Conservation (phyloP, 2,329 filamentous ascomycete species). For the Achaetomium macrosporum region DNA sequence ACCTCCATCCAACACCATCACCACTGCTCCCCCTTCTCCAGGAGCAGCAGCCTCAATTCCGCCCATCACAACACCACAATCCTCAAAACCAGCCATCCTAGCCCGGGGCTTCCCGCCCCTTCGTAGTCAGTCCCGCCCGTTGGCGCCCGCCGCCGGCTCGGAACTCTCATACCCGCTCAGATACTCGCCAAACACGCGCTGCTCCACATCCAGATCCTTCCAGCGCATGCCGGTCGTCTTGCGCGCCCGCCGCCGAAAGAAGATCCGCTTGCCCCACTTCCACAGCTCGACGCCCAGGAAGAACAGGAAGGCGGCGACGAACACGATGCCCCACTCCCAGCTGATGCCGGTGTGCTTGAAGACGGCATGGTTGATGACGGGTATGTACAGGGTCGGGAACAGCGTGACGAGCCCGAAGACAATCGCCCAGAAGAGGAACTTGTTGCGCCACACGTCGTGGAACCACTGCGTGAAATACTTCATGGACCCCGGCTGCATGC, state of each 20-base stretch:
- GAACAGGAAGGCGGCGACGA: slow-evolving; percentile 52
- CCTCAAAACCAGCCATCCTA: slow-evolving; percentile 6
- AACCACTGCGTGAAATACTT: slow-evolving; percentile 45
- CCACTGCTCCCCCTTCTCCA: neutral
- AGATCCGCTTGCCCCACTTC: slow-evolving; percentile 57
- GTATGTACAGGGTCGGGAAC: slow-evolving; percentile 63
- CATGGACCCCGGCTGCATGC: slow-evolving; percentile 52
- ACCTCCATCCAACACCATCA: neutral
- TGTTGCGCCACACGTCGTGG: slow-evolving; percentile 60
- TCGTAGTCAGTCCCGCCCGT: slow-evolving; percentile 24
- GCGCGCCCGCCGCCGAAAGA: slow-evolving; percentile 11
- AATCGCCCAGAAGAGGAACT: slow-evolving; percentile 61
- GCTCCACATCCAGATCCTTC: slow-evolving; percentile 25
- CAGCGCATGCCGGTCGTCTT: slow-evolving; percentile 17
- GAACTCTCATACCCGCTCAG: slow-evolving; percentile 9
- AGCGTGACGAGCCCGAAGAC: slow-evolving; percentile 52
- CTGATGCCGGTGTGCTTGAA: slow-evolving; percentile 64
- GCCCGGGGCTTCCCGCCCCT: slow-evolving; percentile 27
- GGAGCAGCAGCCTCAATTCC: neutral
- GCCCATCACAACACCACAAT: neutral
- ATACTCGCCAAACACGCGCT: slow-evolving; percentile 25
- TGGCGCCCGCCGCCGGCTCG: neutral
- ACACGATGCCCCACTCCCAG: slow-evolving; percentile 69
- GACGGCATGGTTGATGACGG: slow-evolving; percentile 57
- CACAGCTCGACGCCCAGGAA: slow-evolving; percentile 57